A percentile compares a stretch with the other conserved stretches of the same genome.
phyloP scores from a whole-genome alignment of 2,329 filamentous ascomycete species.

The Ilyonectria mors-panacis region DNA sequence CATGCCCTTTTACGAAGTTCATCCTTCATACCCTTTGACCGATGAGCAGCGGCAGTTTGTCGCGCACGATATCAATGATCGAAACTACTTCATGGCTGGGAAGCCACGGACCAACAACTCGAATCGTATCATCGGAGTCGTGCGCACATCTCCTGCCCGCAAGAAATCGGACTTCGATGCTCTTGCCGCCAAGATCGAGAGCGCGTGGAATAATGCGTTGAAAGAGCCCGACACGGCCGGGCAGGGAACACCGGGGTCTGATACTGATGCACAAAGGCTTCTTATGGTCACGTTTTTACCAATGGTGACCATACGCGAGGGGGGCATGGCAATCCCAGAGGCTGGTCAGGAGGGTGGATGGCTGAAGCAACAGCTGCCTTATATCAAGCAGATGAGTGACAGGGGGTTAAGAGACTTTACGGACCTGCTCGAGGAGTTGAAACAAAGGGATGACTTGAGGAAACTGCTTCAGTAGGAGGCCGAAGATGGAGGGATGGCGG shows the following conservation, averaged over 20 bases:
- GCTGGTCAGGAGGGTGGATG: slow-evolving; percentile 37
- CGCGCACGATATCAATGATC: not conserved
- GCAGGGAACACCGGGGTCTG: not conserved
- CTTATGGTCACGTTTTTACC: slow-evolving; percentile 37
- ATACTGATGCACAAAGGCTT: slow-evolving; percentile 26
- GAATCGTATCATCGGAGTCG: slow-evolving; percentile 36
- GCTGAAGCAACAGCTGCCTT: slow-evolving; percentile 31
- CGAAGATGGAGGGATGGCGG: no score
- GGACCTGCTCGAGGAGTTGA: slow-evolving; percentile 17
- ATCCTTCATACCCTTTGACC: slow-evolving; percentile 33
- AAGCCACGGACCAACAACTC: slow-evolving; percentile 16
- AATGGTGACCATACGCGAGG: slow-evolving; percentile 37
- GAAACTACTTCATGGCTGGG: slow-evolving; percentile 36
- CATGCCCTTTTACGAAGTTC: slow-evolving; percentile 41
- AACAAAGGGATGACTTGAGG: slow-evolving; percentile 29
- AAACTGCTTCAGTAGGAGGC: no score
- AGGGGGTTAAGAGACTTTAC: slow-evolving; percentile 14
- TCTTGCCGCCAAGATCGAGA: slow-evolving; percentile 31
- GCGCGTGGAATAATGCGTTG: slow-evolving; percentile 28
- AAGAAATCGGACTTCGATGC: slow-evolving; percentile 33
- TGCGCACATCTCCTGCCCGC: slow-evolving; percentile 31
- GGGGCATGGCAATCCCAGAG: slow-evolving; percentile 36
- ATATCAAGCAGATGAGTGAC: slow-evolving; percentile 30
- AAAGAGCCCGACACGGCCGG: no score
- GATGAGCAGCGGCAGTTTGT: slow-evolving; percentile 31